Evolutionary conservation across 352 stramenopile genomes (phyloP), one percentile per base, ranked within the genome.

Genomic region (Phytophthora ramorum): DNA sequence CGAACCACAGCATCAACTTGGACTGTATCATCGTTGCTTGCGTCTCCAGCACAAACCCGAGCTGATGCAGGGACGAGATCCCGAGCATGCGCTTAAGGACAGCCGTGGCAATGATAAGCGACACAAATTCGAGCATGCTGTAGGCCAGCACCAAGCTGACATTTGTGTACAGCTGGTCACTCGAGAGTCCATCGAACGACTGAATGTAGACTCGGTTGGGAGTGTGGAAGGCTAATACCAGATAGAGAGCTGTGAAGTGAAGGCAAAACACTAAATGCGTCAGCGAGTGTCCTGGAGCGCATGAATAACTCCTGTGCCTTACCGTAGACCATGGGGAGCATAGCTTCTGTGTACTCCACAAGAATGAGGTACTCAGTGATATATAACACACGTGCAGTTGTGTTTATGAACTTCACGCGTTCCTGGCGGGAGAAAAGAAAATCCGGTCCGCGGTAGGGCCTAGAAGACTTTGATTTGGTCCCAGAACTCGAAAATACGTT

Each of bases 341-440:
- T 43, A 3, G 14, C 37, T 43, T 43, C 37, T 13, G 37, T 43
- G 37, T 43, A 43, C 37, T 43, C 37, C 14, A 43, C 37, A 8
- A 43, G 37, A 19, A 43, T 43, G 14, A 19, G 5, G 14, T n/a
- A 43, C 16, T 43, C 37, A 6, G 37, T 43, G 26, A 30, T 68
- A 19, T 69, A 71, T 3, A 79, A 53, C 10, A 79, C 65, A 6
- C 57, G 61, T 4, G 69, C 45, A n/a, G 53, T 74, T 37, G 66
- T 66, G 22, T 56, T 58, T 7, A 79, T 66, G 8, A 78, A 70
- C 10, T n/a, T 22, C 13, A 41, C 38, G 13, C 60, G 66, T 16
- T 74, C 60, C 19, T 66, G 14, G 14, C 14, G 28, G 2, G 46
- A 60, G 20, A 63, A 69, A 13, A 63, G 30, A 0, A 28, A 44